Conservation (phyloP, 495 filamentous ascomycete species). For the Tuber magnatum region DNA sequence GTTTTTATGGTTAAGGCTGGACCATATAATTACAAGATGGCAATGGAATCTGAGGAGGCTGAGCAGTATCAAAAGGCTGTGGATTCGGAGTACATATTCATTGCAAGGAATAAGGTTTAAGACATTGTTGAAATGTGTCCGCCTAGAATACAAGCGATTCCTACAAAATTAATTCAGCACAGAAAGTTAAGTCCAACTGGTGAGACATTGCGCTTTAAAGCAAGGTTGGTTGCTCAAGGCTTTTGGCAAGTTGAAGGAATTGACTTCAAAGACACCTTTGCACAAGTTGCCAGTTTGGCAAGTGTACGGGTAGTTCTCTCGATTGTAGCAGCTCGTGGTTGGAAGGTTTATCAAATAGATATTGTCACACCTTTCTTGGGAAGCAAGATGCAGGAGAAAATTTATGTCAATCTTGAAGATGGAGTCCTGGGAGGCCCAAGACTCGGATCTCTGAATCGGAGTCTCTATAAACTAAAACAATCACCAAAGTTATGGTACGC, state of each 20-base stretch:
- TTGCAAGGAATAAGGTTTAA: background rate
- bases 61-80: background rate
- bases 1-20: background rate
- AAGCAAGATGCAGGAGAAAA: background rate
- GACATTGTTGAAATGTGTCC: too few species aligned
- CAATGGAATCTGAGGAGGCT: background rate
- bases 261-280: too few species aligned
- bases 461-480: background rate
- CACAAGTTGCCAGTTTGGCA: too few species aligned
- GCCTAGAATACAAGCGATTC: too few species aligned
- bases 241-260: too few species aligned
- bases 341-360: background rate
- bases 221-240: too few species aligned
- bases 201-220: too few species aligned
- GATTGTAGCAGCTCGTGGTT: background rate
- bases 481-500: background rate
- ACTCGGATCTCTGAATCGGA: background rate
- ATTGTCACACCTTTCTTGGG: background rate
- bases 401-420: background rate
- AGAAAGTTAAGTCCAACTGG: too few species aligned
- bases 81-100: background rate
- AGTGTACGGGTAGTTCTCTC: background rate
- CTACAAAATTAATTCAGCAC: too few species aligned
- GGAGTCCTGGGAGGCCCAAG: background rate
- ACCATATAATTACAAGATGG: background rate